Conservation (phyloP, 306 rosid genomes). For the Betula pendula region DNA sequence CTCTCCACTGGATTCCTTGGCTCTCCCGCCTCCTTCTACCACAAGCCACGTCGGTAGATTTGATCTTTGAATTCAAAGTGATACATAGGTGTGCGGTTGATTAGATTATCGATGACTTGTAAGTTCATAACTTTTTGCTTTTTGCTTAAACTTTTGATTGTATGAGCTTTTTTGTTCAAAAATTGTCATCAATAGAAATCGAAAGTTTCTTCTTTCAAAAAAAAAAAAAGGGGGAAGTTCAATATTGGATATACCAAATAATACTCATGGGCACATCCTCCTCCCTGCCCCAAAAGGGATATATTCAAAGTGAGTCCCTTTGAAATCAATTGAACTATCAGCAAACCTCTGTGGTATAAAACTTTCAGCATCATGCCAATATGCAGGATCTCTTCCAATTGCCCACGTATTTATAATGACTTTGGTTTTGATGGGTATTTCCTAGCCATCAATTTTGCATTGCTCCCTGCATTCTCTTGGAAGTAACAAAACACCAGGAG, state of each 20-base stretch:
- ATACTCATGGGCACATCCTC: not conserved
- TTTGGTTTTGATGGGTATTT: constrained; percentile 28
- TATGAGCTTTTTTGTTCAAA: too few relatives aligned
- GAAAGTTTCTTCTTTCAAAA: too few relatives aligned
- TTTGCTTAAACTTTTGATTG: too few relatives aligned
- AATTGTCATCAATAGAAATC: too few relatives aligned
- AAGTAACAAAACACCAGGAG: constrained; percentile 32
- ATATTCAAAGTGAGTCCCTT: constrained; percentile 24
- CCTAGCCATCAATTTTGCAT: constrained; percentile 28
- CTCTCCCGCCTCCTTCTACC: too few relatives aligned
- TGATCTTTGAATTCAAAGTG: too few relatives aligned
- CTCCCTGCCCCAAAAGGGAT: constrained; percentile 41
- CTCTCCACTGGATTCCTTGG: too few relatives aligned
- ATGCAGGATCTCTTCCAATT: constrained; percentile 30
- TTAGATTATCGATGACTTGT: too few relatives aligned
- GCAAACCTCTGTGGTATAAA: constrained; percentile 41
- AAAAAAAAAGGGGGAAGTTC: too few relatives aligned
- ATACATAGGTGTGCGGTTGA: too few relatives aligned
- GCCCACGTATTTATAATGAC: constrained; percentile 46
- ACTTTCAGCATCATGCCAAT: constrained; percentile 38
- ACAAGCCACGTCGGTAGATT: too few relatives aligned
- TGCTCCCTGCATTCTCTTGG: constrained; percentile 39
- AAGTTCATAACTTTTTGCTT: too few relatives aligned
- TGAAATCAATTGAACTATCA: constrained; percentile 15
- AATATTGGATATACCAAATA: not conserved